A percentile compares a stretch with the other conserved stretches of the same genome.
Evolutionary conservation across 257 asterid genomes (phyloP).

Genomic region (Solanum pennellii): DNA sequence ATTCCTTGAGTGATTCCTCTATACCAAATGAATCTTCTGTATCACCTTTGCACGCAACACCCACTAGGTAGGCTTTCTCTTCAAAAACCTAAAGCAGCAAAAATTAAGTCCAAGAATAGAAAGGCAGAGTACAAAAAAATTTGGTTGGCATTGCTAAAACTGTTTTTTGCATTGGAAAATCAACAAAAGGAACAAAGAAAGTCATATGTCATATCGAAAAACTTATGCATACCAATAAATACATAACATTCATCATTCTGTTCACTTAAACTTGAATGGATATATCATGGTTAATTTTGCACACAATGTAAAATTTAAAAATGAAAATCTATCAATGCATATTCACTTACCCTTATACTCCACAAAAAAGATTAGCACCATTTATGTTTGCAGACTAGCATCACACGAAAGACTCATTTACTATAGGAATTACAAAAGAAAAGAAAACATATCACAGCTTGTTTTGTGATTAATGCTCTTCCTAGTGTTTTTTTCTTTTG

Average conservation of each 20-base stretch:
- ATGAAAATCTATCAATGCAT: background rate
- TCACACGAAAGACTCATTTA: background rate
- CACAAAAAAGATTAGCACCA: background rate
- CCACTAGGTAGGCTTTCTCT: constrained; percentile 86
- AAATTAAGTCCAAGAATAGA: background rate
- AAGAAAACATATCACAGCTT: background rate
- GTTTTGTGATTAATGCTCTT: background rate
- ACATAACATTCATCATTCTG: background rate
- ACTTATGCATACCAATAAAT: background rate
- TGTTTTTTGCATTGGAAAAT: background rate
- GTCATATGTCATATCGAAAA: background rate
- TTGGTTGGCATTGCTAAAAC: background rate
- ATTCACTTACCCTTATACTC: background rate
- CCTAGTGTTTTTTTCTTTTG: background rate
- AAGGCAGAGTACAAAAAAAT: background rate
- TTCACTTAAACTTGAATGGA: background rate
- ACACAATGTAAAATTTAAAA: background rate
- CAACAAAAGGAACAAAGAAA: background rate
- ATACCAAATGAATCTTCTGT: constrained; percentile 42
- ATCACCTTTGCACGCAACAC: constrained; percentile 72
- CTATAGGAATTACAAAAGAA: background rate
- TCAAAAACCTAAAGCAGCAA: constrained; percentile 56
- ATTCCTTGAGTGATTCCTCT: constrained; percentile 86
- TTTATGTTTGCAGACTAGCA: background rate
- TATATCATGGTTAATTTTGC: background rate